phyloP scores from a whole-genome alignment of 176 grass and related monocot genomes.

The Hsuehochloa calcarea region DNA sequence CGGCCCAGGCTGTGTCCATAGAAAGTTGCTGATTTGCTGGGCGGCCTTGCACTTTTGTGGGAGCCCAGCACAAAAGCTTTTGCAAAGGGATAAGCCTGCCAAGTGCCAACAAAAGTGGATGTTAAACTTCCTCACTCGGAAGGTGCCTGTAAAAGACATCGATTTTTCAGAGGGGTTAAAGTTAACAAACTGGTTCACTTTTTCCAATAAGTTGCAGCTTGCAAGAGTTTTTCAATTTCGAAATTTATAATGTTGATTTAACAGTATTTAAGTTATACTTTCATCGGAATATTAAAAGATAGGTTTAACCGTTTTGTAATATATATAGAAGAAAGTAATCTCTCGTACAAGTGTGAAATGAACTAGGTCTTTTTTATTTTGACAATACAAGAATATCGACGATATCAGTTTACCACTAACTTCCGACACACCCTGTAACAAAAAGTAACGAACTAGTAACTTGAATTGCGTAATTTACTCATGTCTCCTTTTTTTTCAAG shows the following conservation, averaged over 20 bases:
- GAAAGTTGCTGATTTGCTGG: background rate
- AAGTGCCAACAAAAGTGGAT: background rate
- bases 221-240: background rate
- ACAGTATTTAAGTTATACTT: background rate
- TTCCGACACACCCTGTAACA: too few relatives aligned
- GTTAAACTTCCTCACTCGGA: background rate
- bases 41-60: background rate
- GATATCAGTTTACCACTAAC: too few relatives aligned
- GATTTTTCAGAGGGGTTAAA: background rate
- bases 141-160: background rate
- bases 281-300: background rate
- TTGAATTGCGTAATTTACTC: too few relatives aligned
- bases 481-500: too few relatives aligned
- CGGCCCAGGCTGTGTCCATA: background rate
- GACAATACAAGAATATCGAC: too few relatives aligned
- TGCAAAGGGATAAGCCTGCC: background rate
- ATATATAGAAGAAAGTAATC: background rate
- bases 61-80: background rate
- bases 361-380: too few relatives aligned
- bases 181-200: background rate
- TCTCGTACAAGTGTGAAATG: too few relatives aligned
- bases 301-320: background rate
- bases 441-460: too few relatives aligned
- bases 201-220: background rate
- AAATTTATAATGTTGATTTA: background rate